Conservation (phyloP, 2,329 filamentous ascomycete genomes). For the Curvularia lunata region DNA sequence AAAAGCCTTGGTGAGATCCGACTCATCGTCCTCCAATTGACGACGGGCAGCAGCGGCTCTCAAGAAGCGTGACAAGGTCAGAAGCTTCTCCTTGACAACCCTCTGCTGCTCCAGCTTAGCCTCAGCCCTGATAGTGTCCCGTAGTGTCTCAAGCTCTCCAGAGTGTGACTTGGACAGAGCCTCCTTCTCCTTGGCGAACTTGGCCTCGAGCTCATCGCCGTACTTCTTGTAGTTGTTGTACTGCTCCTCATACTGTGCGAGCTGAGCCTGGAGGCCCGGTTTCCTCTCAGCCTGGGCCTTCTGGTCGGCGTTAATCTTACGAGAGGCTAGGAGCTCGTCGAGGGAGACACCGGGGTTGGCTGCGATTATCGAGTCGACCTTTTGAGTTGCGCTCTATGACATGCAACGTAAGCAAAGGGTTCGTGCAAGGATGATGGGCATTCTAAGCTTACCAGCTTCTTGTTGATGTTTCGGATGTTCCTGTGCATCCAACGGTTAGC, state of each 20-base stretch:
- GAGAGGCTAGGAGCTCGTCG: constrained; percentile 72
- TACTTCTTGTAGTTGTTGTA: constrained; percentile 76
- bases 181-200: constrained; percentile 64
- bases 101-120: constrained; percentile 56
- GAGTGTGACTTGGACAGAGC: constrained; percentile 62
- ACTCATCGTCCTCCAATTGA: constrained; percentile 71
- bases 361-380: constrained; percentile 72
- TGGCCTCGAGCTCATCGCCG: constrained; percentile 72
- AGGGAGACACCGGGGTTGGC: constrained; percentile 74
- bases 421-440: constrained; percentile 3
- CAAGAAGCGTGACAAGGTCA: constrained; percentile 79
- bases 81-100: constrained; percentile 65
- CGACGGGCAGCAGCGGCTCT: constrained; percentile 77
- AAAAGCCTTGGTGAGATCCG: constrained; percentile 79
- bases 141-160: constrained; percentile 62
- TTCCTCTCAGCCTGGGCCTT: constrained; percentile 80
- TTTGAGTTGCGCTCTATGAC: constrained; percentile 69
- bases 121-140: constrained; percentile 62
- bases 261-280: constrained; percentile 71
- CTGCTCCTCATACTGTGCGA: constrained; percentile 75
- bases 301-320: constrained; percentile 81
- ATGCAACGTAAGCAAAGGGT: constrained; percentile 28
- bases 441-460: constrained; percentile 79
- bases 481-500: constrained; percentile 55
- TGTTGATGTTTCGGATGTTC: constrained; percentile 88